phyloP scores from a whole-genome alignment of 2,329 filamentous ascomycete species.

The Cladosporium velox region DNA sequence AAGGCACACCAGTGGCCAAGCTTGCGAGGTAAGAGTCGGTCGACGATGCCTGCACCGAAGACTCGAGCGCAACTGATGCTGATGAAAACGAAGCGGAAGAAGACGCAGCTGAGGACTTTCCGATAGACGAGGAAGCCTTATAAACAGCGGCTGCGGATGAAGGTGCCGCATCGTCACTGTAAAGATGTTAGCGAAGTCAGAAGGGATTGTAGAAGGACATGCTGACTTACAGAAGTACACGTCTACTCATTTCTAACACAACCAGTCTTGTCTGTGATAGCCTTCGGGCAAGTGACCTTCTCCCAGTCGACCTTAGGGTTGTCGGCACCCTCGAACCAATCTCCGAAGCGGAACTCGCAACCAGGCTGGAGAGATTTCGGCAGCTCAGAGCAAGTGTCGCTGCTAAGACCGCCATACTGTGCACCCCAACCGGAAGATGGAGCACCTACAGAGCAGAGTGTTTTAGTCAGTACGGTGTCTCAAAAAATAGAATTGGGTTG shows the following conservation, averaged over 20 bases:
- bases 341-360: slow-evolving; percentile 62
- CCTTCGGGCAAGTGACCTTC: slow-evolving; percentile 58
- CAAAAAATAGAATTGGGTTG: not conserved
- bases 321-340: slow-evolving; percentile 60
- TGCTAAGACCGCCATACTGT: slow-evolving; percentile 60
- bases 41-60: slow-evolving; percentile 10
- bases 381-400: slow-evolving; percentile 54
- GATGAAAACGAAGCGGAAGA: slow-evolving; percentile 9
- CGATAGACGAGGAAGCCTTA: slow-evolving; percentile 2
- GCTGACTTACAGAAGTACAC: slow-evolving; percentile 20
- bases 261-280: slow-evolving; percentile 48
- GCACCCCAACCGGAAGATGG: slow-evolving; percentile 56
- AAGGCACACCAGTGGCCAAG: slow-evolving; percentile 4
- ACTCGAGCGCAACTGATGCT: not conserved
- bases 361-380: slow-evolving; percentile 57
- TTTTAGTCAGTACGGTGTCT: not conserved
- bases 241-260: slow-evolving; percentile 39
- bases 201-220: not conserved
- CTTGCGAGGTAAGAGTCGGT: slow-evolving; percentile 11
- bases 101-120: slow-evolving; percentile 15
- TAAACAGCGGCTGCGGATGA: slow-evolving; percentile 17
- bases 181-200: slow-evolving; percentile 10
- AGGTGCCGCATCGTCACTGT: slow-evolving; percentile 13
- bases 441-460: slow-evolving; percentile 31
- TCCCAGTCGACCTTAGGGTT: slow-evolving; percentile 51